Evolutionary conservation across 129 eudicot species (phyloP), one percentile per base, ranked within the genome.

Genomic region (Tagetes erecta): DNA sequence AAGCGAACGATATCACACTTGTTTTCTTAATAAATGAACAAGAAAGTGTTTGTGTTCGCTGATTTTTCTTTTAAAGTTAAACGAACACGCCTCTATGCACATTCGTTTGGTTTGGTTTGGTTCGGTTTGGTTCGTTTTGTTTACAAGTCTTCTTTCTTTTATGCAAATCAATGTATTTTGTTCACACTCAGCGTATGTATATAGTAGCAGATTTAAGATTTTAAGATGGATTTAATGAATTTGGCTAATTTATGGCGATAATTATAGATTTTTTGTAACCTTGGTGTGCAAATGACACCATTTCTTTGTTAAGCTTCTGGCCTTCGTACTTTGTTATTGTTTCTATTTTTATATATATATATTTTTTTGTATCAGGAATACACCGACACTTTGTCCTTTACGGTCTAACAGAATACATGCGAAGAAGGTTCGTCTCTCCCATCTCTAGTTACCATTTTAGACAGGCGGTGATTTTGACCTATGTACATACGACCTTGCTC

Each of bases 381-480:
- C 97, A 94, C 76, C 96, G 98, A 20, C 97, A 90, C 78, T 91
- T 94, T 83, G 96, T 91, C 34, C 99, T 94, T n/a, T 91, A 84
- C 44, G 96, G 99, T 60, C 72, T 94, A 51, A 91, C 90, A 57
- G 96, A 91, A 57, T 86, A 86, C 79, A 73, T 93, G 85, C 80
- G 92, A 38, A 83, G 89, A 83, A 93, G 98, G 98, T 90, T 76
- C 39, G n/a, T 30, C 55, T 59, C 30, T 60, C 31, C 39, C 45
- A 50, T 27, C 9, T 56, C 56, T 73, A 20, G 27, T 45, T 37
- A 36, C 73, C 35, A 55, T 3, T 20, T 20, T 20, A 20, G 27
- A 11, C 53, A 55, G 36, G 7, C 9, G 63, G 40, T 40, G 34
- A 9, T 58, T 33, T 58, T 8, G 39, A 31, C 39, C 30, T 36